These are phyloP conservation scores for Nannochloropsis gaditana DNA, from an alignment of 108 stramenopile genomes.

Conservation along the genomic window DNA sequence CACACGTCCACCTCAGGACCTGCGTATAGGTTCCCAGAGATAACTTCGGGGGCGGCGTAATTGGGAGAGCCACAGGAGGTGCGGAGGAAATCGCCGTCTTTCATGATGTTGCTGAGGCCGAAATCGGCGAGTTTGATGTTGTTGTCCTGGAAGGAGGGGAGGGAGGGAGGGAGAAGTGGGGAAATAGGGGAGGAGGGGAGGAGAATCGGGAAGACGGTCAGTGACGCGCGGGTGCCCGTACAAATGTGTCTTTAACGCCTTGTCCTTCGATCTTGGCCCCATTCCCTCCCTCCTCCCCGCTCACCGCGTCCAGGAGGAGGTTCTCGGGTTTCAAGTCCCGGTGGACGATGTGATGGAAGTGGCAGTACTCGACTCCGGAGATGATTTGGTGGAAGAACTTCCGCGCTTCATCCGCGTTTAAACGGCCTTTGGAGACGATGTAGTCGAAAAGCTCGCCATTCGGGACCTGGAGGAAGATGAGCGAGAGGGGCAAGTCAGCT, in stretches of 20 bases:
- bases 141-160: constrained; percentile 46
- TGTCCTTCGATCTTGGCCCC: no score
- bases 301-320: constrained; percentile 71
- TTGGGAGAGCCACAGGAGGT: constrained; percentile 91
- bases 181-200: neutral
- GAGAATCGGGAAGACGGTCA: neutral
- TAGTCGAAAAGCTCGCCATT: constrained; percentile 99
- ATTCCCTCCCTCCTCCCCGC: neutral
- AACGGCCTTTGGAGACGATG: constrained; percentile 88
- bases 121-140: constrained; percentile 99
- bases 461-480: constrained; percentile 53
- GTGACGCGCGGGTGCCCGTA: neutral
- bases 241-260: neutral
- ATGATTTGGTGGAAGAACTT: constrained; percentile 98
- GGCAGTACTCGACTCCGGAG: constrained; percentile 96
- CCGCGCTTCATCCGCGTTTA: constrained; percentile 88
- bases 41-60: constrained; percentile 99
- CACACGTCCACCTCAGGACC: constrained; percentile 98
- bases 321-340: constrained; percentile 97
- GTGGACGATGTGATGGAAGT: constrained; percentile 98
- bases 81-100: constrained; percentile 95
- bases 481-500: no score
- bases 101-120: constrained; percentile 93
- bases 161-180: constrained; percentile 8
- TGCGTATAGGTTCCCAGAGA: constrained; percentile 92